A percentile compares a stretch with the other conserved stretches of the same genome.
Conservation (phyloP, 345 rosid species). For the Leavenworthia alabamica region DNA sequence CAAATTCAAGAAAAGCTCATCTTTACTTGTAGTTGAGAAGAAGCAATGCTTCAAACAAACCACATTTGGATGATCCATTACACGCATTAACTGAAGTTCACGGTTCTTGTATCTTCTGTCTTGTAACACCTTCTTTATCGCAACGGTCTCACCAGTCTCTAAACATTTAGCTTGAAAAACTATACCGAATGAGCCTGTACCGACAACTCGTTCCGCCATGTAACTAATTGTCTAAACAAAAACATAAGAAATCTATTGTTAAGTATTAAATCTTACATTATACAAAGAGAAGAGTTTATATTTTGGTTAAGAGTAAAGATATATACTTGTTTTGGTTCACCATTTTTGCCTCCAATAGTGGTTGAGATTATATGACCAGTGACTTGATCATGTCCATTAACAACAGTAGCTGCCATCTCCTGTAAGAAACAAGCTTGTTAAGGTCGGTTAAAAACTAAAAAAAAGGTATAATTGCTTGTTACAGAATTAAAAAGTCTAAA, state of each 20-base stretch:
- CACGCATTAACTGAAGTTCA: conserved; percentile 72
- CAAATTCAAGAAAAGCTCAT: conserved; percentile 78
- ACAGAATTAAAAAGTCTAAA: conserved; percentile 9
- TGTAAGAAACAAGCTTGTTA: conserved; percentile 29
- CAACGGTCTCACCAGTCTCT: conserved; percentile 84
- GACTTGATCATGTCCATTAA: conserved; percentile 63
- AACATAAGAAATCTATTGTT: not conserved
- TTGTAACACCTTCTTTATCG: conserved; percentile 79
- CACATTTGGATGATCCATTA: conserved; percentile 85
- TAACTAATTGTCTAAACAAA: conserved; percentile 66
- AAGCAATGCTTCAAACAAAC: conserved; percentile 82
- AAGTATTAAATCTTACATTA: not conserved
- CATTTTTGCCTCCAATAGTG: conserved; percentile 86
- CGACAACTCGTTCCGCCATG: conserved; percentile 91
- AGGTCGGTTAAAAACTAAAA: not conserved
- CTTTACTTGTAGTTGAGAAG: conserved; percentile 74
- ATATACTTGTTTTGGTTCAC: conserved; percentile 85
- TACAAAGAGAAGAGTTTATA: too few relatives aligned
- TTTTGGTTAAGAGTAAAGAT: not conserved
- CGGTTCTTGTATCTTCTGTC: conserved; percentile 84
- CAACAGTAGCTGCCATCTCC: conserved; percentile 70
- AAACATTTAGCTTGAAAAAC: conserved; percentile 90
- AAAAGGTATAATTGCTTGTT: conserved; percentile 10
- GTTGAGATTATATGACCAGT: conserved; percentile 89
- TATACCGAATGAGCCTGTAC: conserved; percentile 79